Evolutionary conservation across 2,329 filamentous ascomycete genomes (phyloP), one percentile per base, ranked within the genome.

Genomic region (Chrysosphaeria jannelii): DNA sequence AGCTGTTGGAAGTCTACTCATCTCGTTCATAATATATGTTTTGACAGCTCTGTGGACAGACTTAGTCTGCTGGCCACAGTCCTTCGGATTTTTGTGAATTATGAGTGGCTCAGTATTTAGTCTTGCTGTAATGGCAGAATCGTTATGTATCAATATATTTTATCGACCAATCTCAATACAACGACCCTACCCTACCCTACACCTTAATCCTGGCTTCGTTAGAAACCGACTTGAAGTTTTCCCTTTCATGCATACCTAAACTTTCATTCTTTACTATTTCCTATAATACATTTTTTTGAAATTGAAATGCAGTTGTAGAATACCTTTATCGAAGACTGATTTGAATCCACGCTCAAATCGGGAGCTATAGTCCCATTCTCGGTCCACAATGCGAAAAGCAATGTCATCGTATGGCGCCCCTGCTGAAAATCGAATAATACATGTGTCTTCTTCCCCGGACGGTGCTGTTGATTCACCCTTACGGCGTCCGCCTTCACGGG

Each of bases 311-410:
- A 97, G 58, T 47, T 91, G 79, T 27, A 97, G 50, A 35, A 93
- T 90, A 25, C 81, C 81, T 66, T 90, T 91, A 46, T 97, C 85
- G 43, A 93, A 97, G 31, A 72, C 89, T 45, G 79, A 91, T 42
- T 63, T 79, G 47, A 93, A 97, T 1, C 85, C 88, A 28, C 85
- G 61, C 36, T 97, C 85, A 35, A 69, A 62, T 47, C 91, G 93
- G 3, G 81, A 75, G 41, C 76, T 90, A 41, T 91, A 97, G 44
- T 97, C 85, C 85, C 85, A 97, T 45, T 97, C 85, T 32, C 85
- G 81, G 44, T 97, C 85, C 19, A 97, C 79, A 33, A 97, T 91
- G 19, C 81, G 64, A 39, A 97, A 97, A 6, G 81, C 85, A 38
- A 97, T 69, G 38, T 97, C 85, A 43, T 91, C 75, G 40, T 97